Conservation (phyloP, 176 grass and related monocot genomes). For the Ananas comosus region DNA sequence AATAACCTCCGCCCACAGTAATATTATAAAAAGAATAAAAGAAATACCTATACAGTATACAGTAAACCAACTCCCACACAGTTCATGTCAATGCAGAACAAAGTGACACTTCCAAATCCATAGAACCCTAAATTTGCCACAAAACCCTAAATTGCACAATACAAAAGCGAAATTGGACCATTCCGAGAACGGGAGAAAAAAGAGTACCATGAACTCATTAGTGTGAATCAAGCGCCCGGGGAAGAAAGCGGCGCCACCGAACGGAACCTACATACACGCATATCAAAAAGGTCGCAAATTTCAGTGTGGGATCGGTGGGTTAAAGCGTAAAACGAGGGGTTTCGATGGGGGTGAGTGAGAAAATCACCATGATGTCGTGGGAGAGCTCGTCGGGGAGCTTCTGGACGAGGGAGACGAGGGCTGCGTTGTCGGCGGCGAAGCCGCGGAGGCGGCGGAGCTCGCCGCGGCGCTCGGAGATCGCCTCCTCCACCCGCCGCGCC, state of each 20-base stretch:
- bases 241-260: conserved; percentile 74
- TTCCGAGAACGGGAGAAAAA: conserved; percentile 3
- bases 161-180: not conserved
- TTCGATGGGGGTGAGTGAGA: not conserved
- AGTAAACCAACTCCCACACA: too few relatives aligned
- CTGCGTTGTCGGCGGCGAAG: conserved; percentile 63
- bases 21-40: not conserved
- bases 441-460: conserved; percentile 50
- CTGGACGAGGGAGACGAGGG: conserved; percentile 58
- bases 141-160: too few relatives aligned
- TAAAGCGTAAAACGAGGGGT: not conserved
- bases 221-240: conserved; percentile 79
- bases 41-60: not conserved
- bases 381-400: conserved; percentile 70
- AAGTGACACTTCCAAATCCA: too few relatives aligned
- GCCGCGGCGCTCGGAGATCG: conserved; percentile 33
- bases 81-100: too few relatives aligned
- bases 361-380: conserved; percentile 73
- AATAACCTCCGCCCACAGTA: conserved; percentile 41
- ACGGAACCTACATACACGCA: conserved; percentile 62
- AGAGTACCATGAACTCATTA: conserved; percentile 67
- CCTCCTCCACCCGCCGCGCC: conserved; percentile 36
- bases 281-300: not conserved
- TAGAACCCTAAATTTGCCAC: too few relatives aligned
- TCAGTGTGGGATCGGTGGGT: not conserved